Evolutionary conservation across 1,139 yeast species (phyloP).

Genomic region (Yamadazyma diddensiae): DNA sequence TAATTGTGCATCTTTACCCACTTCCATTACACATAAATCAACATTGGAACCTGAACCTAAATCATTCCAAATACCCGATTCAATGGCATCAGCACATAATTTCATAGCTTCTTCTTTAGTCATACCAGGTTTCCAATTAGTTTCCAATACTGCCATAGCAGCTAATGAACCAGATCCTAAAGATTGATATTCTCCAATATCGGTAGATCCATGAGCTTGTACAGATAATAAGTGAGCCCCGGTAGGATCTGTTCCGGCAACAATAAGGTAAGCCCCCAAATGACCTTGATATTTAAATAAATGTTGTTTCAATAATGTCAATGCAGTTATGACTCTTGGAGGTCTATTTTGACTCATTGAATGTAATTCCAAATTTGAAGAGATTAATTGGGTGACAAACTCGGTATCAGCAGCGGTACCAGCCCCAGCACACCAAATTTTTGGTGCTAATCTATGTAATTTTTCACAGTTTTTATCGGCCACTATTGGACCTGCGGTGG

Average conservation of each 20-base stretch:
- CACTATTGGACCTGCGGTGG: conserved; percentile 92
- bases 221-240: conserved; percentile 91
- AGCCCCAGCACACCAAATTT: conserved; percentile 99
- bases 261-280: conserved; percentile 93
- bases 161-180: conserved; percentile 98
- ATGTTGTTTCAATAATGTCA: conserved; percentile 92
- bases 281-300: conserved; percentile 96
- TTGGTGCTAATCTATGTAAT: conserved; percentile 86
- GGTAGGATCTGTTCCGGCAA: conserved; percentile 95
- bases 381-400: conserved; percentile 89
- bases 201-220: conserved; percentile 98
- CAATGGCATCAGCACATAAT: conserved; percentile 88
- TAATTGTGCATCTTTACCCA: conserved; percentile 80
- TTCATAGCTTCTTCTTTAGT: conserved; percentile 84
- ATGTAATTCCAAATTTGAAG: conserved; percentile 88
- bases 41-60: conserved; percentile 98
- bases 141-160: conserved; percentile 95
- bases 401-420: conserved; percentile 99
- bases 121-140: conserved; percentile 77
- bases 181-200: conserved; percentile 88
- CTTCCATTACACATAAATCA: conserved; percentile 94
- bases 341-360: conserved; percentile 76
- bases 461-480: conserved; percentile 98
- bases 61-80: conserved; percentile 98
- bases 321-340: conserved; percentile 91